Conservation (phyloP, 257 asterid species). For the Fraxinus anomala region DNA sequence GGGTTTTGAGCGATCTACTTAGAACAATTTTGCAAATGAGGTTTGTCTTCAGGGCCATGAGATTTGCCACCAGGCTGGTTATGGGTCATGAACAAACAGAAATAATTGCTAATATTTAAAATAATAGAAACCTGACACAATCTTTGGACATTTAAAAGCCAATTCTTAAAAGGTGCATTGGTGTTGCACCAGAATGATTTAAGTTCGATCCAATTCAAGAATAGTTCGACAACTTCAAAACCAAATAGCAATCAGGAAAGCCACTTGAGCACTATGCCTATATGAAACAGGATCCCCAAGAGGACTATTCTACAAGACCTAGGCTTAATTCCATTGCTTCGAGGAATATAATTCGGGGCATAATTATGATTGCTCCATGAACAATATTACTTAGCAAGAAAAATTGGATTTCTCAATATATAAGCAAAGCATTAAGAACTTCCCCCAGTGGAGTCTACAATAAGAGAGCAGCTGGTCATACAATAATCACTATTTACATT, state of each 20-base stretch:
- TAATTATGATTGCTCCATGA: no score
- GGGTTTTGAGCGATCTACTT: background rate
- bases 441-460: background rate
- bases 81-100: background rate
- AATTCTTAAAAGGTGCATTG: background rate
- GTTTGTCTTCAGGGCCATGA: conserved; percentile 7
- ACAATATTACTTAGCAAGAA: background rate
- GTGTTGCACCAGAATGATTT: background rate
- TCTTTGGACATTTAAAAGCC: conserved; percentile 4
- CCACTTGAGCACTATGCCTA: conserved; percentile 1
- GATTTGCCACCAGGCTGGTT: background rate
- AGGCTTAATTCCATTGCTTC: background rate
- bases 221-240: background rate
- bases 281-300: background rate
- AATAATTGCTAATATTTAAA: background rate
- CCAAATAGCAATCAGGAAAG: background rate
- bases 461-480: background rate
- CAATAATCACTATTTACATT: background rate
- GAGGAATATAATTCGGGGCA: background rate
- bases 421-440: background rate
- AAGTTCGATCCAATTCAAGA: background rate
- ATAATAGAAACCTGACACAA: background rate
- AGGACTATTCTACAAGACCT: conserved; percentile 1
- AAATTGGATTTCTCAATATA: background rate
- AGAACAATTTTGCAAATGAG: background rate